Conservation (phyloP, 305 asterid species). For the Stenogyne calaminthoides region DNA sequence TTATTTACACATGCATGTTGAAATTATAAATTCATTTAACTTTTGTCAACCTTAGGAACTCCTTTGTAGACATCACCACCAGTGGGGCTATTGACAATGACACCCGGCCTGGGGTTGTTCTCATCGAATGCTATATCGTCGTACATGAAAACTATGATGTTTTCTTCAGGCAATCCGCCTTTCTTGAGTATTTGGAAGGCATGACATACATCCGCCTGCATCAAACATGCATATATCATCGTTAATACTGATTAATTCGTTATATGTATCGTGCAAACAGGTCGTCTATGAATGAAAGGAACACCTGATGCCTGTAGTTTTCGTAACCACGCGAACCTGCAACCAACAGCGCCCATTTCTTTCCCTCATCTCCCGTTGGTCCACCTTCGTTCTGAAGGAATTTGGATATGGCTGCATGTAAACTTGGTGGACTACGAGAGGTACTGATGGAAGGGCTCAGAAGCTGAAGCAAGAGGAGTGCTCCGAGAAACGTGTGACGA, state of each 20-base stretch:
- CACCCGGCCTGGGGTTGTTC: conserved; percentile 46
- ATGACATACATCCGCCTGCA: conserved; percentile 49
- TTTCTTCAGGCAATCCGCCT: conserved; percentile 47
- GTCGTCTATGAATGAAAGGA: not conserved
- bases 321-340: conserved; percentile 31
- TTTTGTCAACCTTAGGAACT: conserved; percentile 37
- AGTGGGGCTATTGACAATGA: conserved; percentile 41
- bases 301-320: conserved; percentile 40
- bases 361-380: not conserved
- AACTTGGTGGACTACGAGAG: not conserved
- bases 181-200: conserved; percentile 51
- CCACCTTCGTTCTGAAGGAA: not conserved
- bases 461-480: conserved; percentile 23
- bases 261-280: too few relatives aligned
- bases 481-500: not conserved
- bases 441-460: not conserved
- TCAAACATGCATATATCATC: not conserved
- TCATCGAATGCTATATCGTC: conserved; percentile 42
- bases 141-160: conserved; percentile 51
- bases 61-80: conserved; percentile 46
- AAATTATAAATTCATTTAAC: not conserved
- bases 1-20: too few relatives aligned
- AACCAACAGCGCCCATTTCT: conserved; percentile 35
- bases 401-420: not conserved
- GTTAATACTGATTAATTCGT: too few relatives aligned